phyloP scores from a whole-genome alignment of 164 flowering plant species.

The Tinospora cordifolia region DNA sequence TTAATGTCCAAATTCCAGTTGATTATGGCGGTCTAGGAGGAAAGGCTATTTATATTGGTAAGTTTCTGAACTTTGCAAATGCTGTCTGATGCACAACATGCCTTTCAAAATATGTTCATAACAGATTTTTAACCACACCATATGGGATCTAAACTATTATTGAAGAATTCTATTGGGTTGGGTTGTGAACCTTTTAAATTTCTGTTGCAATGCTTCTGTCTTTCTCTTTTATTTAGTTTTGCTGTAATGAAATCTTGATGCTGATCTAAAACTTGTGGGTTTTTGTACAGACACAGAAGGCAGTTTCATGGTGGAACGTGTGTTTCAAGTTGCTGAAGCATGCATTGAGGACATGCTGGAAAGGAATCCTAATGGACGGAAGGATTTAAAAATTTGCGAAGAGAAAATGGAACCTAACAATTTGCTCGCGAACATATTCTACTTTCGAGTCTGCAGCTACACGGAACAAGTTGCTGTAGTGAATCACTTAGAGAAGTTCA shows the following conservation, averaged over 20 bases:
- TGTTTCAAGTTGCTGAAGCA: conserved; percentile 77
- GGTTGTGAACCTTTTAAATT: background rate
- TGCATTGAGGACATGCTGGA: conserved; percentile 53
- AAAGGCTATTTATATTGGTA: conserved; percentile 87
- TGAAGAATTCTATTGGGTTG: background rate
- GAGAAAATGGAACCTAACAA: conserved; percentile 39
- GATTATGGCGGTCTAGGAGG: conserved; percentile 86
- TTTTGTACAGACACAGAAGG: conserved; percentile 79
- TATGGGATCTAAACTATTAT: background rate
- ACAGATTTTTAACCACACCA: background rate
- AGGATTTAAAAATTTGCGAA: conserved; percentile 29
- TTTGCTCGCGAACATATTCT: conserved; percentile 65
- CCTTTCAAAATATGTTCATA: background rate
- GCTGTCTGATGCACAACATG: background rate
- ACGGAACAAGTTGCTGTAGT: conserved; percentile 83
- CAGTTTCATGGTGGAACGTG: conserved; percentile 96
- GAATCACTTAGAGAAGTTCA: conserved; percentile 75
- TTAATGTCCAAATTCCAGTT: conserved; percentile 91
- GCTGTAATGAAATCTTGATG: background rate
- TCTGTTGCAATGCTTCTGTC: background rate
- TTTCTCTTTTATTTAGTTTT: background rate
- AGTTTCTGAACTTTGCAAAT: background rate
- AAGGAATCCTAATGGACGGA: conserved; percentile 23
- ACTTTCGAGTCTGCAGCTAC: conserved; percentile 83
- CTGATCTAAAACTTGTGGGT: conserved; percentile 8